Conservation (phyloP, 768 basidiomycete species). For the Trametes meyenii region DNA sequence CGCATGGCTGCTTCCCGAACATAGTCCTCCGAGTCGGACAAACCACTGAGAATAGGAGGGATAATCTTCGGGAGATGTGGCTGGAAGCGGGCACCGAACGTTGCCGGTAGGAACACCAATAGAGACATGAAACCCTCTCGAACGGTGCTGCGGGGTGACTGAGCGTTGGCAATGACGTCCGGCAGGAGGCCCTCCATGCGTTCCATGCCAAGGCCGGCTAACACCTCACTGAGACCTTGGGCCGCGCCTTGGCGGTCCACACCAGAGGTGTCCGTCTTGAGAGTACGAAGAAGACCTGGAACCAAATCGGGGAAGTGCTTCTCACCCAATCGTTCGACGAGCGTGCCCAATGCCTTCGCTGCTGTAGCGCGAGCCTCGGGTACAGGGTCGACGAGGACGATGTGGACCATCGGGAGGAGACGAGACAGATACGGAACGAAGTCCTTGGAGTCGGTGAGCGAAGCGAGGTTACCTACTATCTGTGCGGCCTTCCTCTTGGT, state of each 20-base stretch:
- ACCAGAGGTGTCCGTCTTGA: conserved; percentile 91
- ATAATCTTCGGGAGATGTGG: conserved; percentile 96
- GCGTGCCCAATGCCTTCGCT: conserved; percentile 92
- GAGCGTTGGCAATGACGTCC: conserved; percentile 89
- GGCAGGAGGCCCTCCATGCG: conserved; percentile 92
- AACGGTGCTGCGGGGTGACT: conserved; percentile 87
- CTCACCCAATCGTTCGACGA: conserved; percentile 97
- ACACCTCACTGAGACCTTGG: conserved; percentile 93
- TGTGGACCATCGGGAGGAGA: conserved; percentile 87
- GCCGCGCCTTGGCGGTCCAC: conserved; percentile 98
- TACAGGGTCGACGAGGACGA: conserved; percentile 94
- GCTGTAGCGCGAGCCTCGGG: conserved; percentile 98
- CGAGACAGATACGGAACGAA: conserved; percentile 93
- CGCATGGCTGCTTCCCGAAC: conserved; percentile 98
- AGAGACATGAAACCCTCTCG: conserved; percentile 99
- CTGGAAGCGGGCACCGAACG: conserved; percentile 95
- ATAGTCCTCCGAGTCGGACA: conserved; percentile 92
- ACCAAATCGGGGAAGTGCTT: conserved; percentile 94
- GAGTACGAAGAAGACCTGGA: conserved; percentile 80
- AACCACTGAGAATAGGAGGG: conserved; percentile 85
- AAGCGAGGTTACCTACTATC: conserved; percentile 96
- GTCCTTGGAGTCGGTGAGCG: conserved; percentile 86
- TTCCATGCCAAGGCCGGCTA: conserved; percentile 97
- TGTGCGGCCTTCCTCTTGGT: conserved; percentile 95
- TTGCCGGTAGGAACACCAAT: conserved; percentile 92